A percentile compares a stretch with the other conserved stretches of the same genome.
Conservation (phyloP, 768 basidiomycete genomes). For the Tephrocybe sp. region DNA sequence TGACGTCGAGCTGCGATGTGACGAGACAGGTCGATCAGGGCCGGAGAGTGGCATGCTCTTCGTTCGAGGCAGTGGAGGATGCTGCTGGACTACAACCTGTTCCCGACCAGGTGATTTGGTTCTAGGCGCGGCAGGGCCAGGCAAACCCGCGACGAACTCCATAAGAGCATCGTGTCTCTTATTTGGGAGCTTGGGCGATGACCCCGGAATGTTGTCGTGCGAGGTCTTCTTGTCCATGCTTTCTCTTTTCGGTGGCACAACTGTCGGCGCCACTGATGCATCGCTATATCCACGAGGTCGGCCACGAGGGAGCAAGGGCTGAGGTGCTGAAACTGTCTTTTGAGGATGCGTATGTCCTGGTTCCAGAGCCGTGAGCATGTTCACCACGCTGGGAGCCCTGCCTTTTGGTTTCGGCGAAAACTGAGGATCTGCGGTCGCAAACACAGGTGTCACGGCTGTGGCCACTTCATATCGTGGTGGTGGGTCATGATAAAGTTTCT, state of each 20-base stretch:
- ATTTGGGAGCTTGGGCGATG: constrained; percentile 15
- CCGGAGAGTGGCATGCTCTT: constrained; percentile 49
- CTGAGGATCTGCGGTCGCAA: constrained; percentile 16
- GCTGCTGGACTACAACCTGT: not conserved
- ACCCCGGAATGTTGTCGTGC: constrained; percentile 5
- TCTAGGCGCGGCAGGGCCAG: not conserved
- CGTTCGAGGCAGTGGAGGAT: constrained; percentile 31
- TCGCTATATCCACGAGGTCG: constrained; percentile 27
- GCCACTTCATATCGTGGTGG: constrained; percentile 9
- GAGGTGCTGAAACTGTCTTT: constrained; percentile 26
- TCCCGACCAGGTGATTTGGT: constrained; percentile 8
- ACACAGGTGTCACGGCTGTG: not conserved
- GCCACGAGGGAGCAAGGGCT: constrained; percentile 21
- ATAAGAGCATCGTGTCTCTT: constrained; percentile 15
- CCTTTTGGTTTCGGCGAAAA: constrained; percentile 4
- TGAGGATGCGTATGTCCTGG: constrained; percentile 15
- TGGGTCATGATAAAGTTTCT: constrained; percentile 24
- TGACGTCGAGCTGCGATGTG: constrained; percentile 18
- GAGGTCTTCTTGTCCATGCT: constrained; percentile 13
- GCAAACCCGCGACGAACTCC: constrained; percentile 13
- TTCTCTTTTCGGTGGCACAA: constrained; percentile 15
- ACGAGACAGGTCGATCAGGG: constrained; percentile 11
- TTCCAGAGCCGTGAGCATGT: constrained; percentile 25
- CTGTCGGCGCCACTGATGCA: constrained; percentile 11
- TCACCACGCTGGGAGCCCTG: constrained; percentile 11